Evolutionary conservation across 495 filamentous ascomycete species (phyloP).

Genomic region (Aspergillus coremiiformis): DNA sequence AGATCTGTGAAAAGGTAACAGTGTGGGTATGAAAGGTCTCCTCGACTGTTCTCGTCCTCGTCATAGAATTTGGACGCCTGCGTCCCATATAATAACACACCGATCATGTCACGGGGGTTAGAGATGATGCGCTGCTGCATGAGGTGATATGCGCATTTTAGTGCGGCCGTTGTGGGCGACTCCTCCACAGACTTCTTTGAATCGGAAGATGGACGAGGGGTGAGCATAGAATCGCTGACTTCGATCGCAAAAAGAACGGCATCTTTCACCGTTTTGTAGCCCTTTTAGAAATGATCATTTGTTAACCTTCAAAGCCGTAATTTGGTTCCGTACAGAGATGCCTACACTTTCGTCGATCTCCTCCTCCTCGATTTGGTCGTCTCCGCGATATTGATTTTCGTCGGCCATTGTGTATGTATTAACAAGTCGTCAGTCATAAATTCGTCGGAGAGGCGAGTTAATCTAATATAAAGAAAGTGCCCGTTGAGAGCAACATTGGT

Average conservation of each 20-base stretch:
- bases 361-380: conserved; percentile 55
- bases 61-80: conserved; percentile 74
- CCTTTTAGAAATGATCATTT: conserved; percentile 41
- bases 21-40: conserved; percentile 68
- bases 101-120: conserved; percentile 95
- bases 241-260: conserved; percentile 95
- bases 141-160: conserved; percentile 89
- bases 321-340: neutral
- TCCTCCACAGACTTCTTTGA: conserved; percentile 67
- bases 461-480: no score
- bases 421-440: neutral
- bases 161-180: conserved; percentile 66
- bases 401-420: conserved; percentile 33
- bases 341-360: conserved; percentile 67
- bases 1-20: conserved; percentile 90
- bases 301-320: conserved; percentile 4
- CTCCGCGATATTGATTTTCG: conserved; percentile 33
- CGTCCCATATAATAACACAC: conserved; percentile 89
- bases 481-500: neutral
- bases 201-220: conserved; percentile 52
- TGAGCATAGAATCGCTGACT: conserved; percentile 84
- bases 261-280: conserved; percentile 90
- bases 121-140: conserved; percentile 99
- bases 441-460: no score
- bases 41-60: conserved; percentile 53